A percentile compares a stretch with the other conserved stretches of the same genome.
Evolutionary conservation across 1,139 yeast species (phyloP).

Genomic region (Blastobotrys raffinosifermentans): DNA sequence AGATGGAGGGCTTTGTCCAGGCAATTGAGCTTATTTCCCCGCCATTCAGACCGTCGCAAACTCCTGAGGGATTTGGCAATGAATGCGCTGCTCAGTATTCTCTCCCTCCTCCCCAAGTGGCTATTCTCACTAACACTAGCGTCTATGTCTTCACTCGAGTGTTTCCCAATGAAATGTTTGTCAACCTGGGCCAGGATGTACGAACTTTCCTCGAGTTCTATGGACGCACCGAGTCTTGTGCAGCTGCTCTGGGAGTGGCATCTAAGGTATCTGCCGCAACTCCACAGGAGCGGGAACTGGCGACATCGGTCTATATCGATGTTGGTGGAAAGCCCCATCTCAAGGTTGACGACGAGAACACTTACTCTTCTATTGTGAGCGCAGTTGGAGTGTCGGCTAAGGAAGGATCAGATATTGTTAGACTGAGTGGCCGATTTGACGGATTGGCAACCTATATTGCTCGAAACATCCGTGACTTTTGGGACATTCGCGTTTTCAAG

Average conservation of each 20-base stretch:
- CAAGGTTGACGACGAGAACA: constrained; percentile 29
- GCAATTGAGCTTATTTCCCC: constrained; percentile 68
- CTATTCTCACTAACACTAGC: constrained; percentile 75
- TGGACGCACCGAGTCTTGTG: constrained; percentile 74
- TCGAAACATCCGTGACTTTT: constrained; percentile 67
- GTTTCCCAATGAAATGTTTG: constrained; percentile 73
- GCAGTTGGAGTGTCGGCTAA: constrained; percentile 5
- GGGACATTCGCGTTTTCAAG: constrained; percentile 69
- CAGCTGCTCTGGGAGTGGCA: constrained; percentile 76
- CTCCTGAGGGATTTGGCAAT: constrained; percentile 77
- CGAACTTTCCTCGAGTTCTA: constrained; percentile 48
- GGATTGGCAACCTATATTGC: constrained; percentile 81
- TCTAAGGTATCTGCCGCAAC: constrained; percentile 43
- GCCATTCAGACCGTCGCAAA: constrained; percentile 61
- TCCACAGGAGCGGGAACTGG: constrained; percentile 39
- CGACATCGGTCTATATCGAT: constrained; percentile 44
- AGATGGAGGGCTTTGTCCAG: constrained; percentile 59
- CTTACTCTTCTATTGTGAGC: constrained; percentile 12
- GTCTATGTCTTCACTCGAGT: constrained; percentile 70
- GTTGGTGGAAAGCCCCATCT: constrained; percentile 45
- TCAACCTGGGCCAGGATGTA: constrained; percentile 58
- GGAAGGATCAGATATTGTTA: constrained; percentile 44
- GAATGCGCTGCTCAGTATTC: constrained; percentile 81
- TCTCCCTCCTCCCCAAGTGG: constrained; percentile 47
- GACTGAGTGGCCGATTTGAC: constrained; percentile 85